Base-by-base conservation (phyloP, 768 basidiomycete species). In the Tylopilus vinaceipallidus region DNA sequence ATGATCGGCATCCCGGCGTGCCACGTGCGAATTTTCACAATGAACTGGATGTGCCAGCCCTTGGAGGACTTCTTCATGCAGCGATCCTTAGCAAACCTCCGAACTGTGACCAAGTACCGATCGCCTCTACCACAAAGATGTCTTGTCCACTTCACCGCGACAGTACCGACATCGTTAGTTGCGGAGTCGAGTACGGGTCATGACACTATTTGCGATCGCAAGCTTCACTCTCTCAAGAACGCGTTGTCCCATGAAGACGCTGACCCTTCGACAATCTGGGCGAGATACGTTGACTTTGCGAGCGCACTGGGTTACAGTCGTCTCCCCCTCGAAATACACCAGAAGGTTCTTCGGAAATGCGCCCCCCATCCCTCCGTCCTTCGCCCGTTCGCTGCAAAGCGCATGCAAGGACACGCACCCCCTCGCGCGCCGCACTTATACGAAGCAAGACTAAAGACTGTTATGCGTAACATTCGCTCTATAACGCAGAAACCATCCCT, bases 391-490 rank as follows among this genome's bases (percentile, higher is more conserved):
- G 63, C 74, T n/a, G 71, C 74, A 3, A 72, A 66, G 30, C 71
- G 73, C 23, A 62, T 81, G 51, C 65, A 66, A 46, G 63, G 62
- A 13, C 72, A 73, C 23, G 64, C 73, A 14, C 50, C 62, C 26
- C 69, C 74, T 27, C 55, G 60, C 16, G 52, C 57, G 3, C 73
- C 78, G 2, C 83, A 87, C 56, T 42, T 75, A 10, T 80, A 88
- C 59, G 89, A 91, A 67, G 66, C 71, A 16, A 82, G 89, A 26
- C 78, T 89, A 58, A 80, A 81, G 64, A 67, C 75, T 17, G 71
- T 93, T 61, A 78, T 93, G 51, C 75, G 75, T 45, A 87, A 88
- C 63, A 90, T 91, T 20, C 81, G 81, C 45, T 71, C 73, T 33
- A 60, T 77, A 12, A 61, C 47, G 62, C 66, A 37, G 75, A 79